phyloP scores from a whole-genome alignment of 2,329 filamentous ascomycete species.

The Neonectria magnoliae region DNA sequence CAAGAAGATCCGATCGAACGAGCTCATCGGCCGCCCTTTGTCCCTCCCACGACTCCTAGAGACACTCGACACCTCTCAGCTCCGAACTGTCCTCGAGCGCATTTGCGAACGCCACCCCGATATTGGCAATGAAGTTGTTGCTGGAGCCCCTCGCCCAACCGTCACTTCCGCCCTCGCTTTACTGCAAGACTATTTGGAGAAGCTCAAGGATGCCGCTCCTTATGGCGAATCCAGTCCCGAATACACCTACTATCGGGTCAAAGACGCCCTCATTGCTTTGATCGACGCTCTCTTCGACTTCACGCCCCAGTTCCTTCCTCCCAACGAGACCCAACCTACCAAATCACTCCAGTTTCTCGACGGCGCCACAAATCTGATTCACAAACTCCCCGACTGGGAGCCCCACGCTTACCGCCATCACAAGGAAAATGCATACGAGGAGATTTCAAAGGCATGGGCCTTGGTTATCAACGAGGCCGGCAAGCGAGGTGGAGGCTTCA shows the following conservation, averaged over 20 bases:
- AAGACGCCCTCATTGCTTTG: constrained; percentile 80
- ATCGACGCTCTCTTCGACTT: constrained; percentile 93
- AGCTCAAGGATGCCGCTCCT: constrained; percentile 82
- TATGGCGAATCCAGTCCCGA: constrained; percentile 87
- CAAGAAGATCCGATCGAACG: constrained; percentile 72
- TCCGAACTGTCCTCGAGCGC: constrained; percentile 86
- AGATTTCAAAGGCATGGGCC: constrained; percentile 93
- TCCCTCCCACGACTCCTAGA: constrained; percentile 81
- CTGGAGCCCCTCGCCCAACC: constrained; percentile 86
- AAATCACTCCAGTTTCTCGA: constrained; percentile 89
- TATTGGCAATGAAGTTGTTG: constrained; percentile 84
- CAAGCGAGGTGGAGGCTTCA: constrained; percentile 90
- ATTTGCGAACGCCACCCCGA: constrained; percentile 91
- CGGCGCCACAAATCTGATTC: constrained; percentile 88
- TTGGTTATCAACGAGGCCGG: constrained; percentile 89
- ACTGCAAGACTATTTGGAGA: constrained; percentile 81
- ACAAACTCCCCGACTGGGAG: constrained; percentile 91
- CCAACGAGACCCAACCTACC: constrained; percentile 85
- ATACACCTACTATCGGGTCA: constrained; percentile 94
- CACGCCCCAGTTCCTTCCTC: constrained; percentile 93
- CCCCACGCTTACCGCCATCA: constrained; percentile 88
- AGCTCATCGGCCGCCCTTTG: constrained; percentile 69
- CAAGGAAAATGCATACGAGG: constrained; percentile 95
- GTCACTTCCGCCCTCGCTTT: constrained; percentile 83
- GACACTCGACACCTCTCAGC: constrained; percentile 85